These are phyloP conservation scores for Physocladia obscura DNA, from an alignment of 192 early-diverging fungal genomes.

Conservation along the genomic window DNA sequence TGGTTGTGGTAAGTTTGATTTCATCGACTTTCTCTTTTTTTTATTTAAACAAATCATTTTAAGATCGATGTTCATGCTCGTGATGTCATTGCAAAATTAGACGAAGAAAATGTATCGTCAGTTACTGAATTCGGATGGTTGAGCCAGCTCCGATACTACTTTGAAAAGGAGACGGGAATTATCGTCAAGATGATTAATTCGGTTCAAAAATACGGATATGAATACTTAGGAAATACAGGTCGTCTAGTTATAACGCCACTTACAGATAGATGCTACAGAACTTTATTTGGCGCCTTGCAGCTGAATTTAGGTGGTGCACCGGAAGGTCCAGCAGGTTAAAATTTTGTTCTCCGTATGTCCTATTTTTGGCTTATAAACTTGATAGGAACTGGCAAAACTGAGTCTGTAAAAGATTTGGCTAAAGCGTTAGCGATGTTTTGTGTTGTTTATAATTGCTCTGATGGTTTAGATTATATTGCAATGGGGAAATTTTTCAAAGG, in stretches of 20 bases:
- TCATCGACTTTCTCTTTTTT: neutral
- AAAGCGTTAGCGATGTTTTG: constrained; percentile 68
- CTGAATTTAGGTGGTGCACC: constrained; percentile 64
- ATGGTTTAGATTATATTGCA: constrained; percentile 64
- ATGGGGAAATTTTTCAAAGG: constrained; percentile 71
- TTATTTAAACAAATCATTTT: neutral
- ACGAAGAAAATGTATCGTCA: constrained; percentile 43
- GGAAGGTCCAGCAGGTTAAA: constrained; percentile 49
- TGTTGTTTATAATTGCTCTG: constrained; percentile 66
- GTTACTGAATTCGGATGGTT: constrained; percentile 56
- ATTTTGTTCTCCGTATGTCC: neutral
- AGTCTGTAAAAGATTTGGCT: constrained; percentile 63
- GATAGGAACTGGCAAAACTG: constrained; percentile 61
- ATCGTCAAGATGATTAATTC: constrained; percentile 67
- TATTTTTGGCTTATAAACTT: neutral
- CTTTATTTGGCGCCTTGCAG: constrained; percentile 60
- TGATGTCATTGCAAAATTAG: constrained; percentile 53
- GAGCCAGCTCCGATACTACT: constrained; percentile 61
- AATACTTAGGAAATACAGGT: constrained; percentile 62
- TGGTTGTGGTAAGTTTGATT: constrained; percentile 52
- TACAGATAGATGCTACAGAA: constrained; percentile 62
- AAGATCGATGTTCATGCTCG: constrained; percentile 65
- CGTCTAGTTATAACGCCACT: constrained; percentile 61
- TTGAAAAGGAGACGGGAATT: constrained; percentile 54
- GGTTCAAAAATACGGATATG: constrained; percentile 62